These are phyloP conservation scores for Trichoderma cornu-damae DNA, from an alignment of 2,329 filamentous ascomycete genomes.

Conservation along the genomic window DNA sequence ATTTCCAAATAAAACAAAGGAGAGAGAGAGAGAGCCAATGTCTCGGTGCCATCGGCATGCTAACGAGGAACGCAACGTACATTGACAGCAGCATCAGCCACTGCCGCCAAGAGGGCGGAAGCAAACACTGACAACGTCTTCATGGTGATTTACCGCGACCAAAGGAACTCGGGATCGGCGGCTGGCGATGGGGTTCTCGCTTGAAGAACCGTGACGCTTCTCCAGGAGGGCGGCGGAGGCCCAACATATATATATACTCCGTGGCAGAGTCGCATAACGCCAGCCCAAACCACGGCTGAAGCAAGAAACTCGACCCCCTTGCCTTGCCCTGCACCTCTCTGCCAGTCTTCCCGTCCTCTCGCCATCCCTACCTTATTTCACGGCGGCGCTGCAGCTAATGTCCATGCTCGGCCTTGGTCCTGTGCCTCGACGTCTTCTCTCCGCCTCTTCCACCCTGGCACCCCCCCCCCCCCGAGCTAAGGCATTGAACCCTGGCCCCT, in stretches of 20 bases:
- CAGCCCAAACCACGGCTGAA: not conserved
- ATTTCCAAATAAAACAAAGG: not conserved
- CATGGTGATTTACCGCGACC: slow-evolving; percentile 27
- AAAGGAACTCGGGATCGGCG: slow-evolving; percentile 11
- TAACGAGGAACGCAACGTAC: slow-evolving; percentile 15
- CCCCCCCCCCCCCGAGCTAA: not conserved
- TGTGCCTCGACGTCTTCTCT: slow-evolving; percentile 7
- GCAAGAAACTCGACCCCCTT: not conserved
- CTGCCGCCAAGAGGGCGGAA: slow-evolving; percentile 30
- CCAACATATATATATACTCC: slow-evolving; percentile 16
- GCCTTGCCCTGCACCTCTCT: not conserved
- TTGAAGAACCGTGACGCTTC: slow-evolving; percentile 4
- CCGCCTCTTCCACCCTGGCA: no score
- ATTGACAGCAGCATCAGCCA: slow-evolving; percentile 27
- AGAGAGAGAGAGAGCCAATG: slow-evolving; percentile 3
- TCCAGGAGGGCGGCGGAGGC: slow-evolving; percentile 4
- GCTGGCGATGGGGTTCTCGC: slow-evolving; percentile 14
- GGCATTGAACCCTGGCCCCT: slow-evolving; percentile 5
- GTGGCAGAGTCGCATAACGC: slow-evolving; percentile 6
- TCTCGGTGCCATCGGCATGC: slow-evolving; percentile 1
- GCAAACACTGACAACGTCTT: slow-evolving; percentile 32
- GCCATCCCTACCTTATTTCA: slow-evolving; percentile 9
- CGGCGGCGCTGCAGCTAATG: slow-evolving; percentile 10
- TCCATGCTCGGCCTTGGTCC: slow-evolving; percentile 9
- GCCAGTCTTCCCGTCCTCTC: not conserved